Conservation (phyloP, 768 basidiomycete genomes). For the Leccinellum luteum region DNA sequence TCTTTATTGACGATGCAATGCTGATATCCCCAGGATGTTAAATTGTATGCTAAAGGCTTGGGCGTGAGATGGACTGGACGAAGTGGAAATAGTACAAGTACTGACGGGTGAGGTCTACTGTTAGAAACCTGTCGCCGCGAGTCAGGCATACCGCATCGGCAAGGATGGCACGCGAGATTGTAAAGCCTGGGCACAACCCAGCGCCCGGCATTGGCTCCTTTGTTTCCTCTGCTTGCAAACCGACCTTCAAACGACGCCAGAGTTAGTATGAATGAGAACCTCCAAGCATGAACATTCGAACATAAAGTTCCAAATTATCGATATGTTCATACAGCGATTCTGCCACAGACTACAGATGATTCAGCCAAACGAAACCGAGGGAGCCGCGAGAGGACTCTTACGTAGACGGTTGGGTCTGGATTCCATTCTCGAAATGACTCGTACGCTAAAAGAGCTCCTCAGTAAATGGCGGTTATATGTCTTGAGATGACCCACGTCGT, state of each 20-base stretch:
- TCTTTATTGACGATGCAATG: slow-evolving; percentile 61
- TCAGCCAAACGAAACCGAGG: not conserved
- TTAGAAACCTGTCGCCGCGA: slow-evolving; percentile 79
- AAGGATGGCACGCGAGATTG: slow-evolving; percentile 81
- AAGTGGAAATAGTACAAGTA: slow-evolving; percentile 3
- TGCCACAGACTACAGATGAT: slow-evolving; percentile 50
- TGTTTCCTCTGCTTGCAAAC: slow-evolving; percentile 70
- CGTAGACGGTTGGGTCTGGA: slow-evolving; percentile 52
- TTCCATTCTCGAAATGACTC: slow-evolving; percentile 71
- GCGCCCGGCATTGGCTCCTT: slow-evolving; percentile 65
- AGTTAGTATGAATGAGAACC: not conserved
- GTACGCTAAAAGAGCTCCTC: slow-evolving; percentile 45
- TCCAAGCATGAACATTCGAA: slow-evolving; percentile 27
- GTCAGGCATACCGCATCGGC: slow-evolving; percentile 73
- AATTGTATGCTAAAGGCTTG: slow-evolving; percentile 52
- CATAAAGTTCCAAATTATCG: slow-evolving; percentile 78
- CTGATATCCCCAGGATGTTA: slow-evolving; percentile 77
- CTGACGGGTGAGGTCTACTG: slow-evolving; percentile 74
- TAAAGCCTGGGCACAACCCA: slow-evolving; percentile 79
- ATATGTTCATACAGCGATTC: slow-evolving; percentile 65
- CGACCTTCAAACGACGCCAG: slow-evolving; percentile 39
- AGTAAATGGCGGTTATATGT: not conserved
- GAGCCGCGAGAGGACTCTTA: slow-evolving; percentile 27
- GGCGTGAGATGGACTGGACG: slow-evolving; percentile 2
- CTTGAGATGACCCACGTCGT: slow-evolving; percentile 45